Evolutionary conservation across 2,329 filamentous ascomycete species (phyloP).

Genomic region (Calycina marina): DNA sequence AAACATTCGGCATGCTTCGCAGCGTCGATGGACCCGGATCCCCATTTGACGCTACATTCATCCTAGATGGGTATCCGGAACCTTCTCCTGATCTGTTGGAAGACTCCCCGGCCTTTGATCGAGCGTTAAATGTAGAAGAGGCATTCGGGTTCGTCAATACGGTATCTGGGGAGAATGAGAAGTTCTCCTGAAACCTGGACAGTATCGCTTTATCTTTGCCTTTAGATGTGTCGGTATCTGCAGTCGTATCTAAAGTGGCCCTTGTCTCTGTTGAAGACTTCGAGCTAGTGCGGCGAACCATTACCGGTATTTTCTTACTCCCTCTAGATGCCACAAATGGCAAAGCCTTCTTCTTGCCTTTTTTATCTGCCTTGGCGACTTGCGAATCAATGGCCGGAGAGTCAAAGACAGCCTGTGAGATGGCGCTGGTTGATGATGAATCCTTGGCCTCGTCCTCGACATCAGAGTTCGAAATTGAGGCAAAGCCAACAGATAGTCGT

Average conservation of each 20-base stretch:
- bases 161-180: conserved; percentile 7
- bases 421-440: conserved; percentile 30
- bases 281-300: conserved; percentile 33
- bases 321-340: conserved; percentile 28
- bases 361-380: conserved; percentile 11
- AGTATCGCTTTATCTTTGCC: conserved; percentile 1
- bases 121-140: too few relatives aligned
- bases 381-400: conserved; percentile 12
- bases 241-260: not conserved
- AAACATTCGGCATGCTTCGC: not conserved
- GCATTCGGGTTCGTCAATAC: not conserved
- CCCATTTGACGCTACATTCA: not conserved
- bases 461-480: conserved; percentile 36
- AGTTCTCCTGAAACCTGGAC: conserved; percentile 14
- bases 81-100: too few relatives aligned
- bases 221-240: not conserved
- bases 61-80: too few relatives aligned
- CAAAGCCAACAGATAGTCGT: conserved; percentile 46
- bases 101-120: too few relatives aligned
- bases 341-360: conserved; percentile 22
- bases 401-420: conserved; percentile 17
- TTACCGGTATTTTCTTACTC: conserved; percentile 29
- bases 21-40: not conserved
- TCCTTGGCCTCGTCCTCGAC: conserved; percentile 21
- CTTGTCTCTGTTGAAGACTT: conserved; percentile 20